Evolutionary conservation across 306 rosid genomes (phyloP).

Genomic region (Ceratonia siliqua): DNA sequence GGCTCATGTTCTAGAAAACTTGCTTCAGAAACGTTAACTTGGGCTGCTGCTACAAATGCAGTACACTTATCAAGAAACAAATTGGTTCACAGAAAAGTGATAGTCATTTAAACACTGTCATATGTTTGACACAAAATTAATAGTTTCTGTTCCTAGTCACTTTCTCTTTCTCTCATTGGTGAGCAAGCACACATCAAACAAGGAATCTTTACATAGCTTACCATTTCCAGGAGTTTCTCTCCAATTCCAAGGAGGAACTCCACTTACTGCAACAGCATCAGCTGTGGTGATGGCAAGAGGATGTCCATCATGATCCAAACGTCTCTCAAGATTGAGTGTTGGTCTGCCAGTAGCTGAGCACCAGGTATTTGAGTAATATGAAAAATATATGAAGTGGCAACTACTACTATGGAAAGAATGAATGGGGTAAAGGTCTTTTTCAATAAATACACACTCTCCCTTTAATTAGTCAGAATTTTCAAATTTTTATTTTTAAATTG

Average conservation of each 20-base stretch:
- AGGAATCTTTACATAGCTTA: conserved; percentile 34
- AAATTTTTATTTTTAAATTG: background rate
- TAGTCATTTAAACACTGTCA: background rate
- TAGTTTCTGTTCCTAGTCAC: background rate
- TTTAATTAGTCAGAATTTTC: background rate
- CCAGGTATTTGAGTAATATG: conserved; percentile 35
- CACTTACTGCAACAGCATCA: conserved; percentile 77
- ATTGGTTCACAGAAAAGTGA: background rate
- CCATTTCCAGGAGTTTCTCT: conserved; percentile 90
- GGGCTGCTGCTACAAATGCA: background rate
- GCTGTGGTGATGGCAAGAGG: conserved; percentile 93
- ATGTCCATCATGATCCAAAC: conserved; percentile 87
- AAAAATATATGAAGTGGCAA: conserved; percentile 24
- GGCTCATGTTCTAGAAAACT: conserved; percentile 6
- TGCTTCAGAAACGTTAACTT: background rate
- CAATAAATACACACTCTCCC: background rate
- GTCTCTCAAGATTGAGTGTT: conserved; percentile 83
- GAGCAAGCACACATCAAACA: conserved; percentile 22
- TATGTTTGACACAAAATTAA: background rate
- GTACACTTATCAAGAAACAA: conserved; percentile 7
- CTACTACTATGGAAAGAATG: conserved; percentile 15
- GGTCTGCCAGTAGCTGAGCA: conserved; percentile 80
- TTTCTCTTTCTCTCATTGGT: background rate
- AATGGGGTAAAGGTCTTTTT: conserved; percentile 13
- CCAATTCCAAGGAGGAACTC: conserved; percentile 98